Evolutionary conservation across 495 filamentous ascomycete genomes (phyloP), one percentile per base, ranked within the genome.

Genomic region (Evansstolkia leycettana): DNA sequence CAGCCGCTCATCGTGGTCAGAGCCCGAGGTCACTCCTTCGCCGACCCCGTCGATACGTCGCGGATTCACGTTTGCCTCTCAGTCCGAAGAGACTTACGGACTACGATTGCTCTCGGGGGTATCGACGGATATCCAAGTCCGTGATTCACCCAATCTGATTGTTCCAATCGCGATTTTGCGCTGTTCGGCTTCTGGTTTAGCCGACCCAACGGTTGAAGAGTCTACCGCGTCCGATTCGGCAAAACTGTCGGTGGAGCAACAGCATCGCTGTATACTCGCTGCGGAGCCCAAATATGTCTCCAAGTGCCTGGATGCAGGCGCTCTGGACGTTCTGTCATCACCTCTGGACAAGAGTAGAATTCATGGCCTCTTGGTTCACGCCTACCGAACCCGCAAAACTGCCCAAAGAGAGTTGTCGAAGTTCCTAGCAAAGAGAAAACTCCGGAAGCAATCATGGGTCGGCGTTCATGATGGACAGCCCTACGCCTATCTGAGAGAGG

Each of bases 401-500:
- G 73, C 79, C 14, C 68, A 71, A 17, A 72, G 69, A 47, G 78
- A 84, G 34, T 75, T 83, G 50, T 72, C 76, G 17, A 68, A 73
- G 3, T 70, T 83, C 33, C 42, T 84, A 10, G 74, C 79, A 15
- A 48, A 51, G 20, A 82, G 74, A 45, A 73, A 76, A 41, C 70
- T 72, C 14, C 70, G 88, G 34, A 92, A 90, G 55, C 75, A 84
- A 33, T 94, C 88, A 2, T 94, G 85, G 87, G 84, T 95, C 27
- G 86, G 86, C 17, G 72, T 89, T n/a, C 71, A 82, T 44, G 78
- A 88, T 49, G 72, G 80, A 48, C 84, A 87, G 49, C 82, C 81
- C n/a, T 93, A 84, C 63, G 76, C 81, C 16, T 94, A 92, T 58
- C 64, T 94, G 40, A 68, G 84, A 46, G 87, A 93, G 65, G 76